These are phyloP conservation scores for Fraxinus velutina DNA, from an alignment of 305 asterid genomes.

Conservation along the genomic window DNA sequence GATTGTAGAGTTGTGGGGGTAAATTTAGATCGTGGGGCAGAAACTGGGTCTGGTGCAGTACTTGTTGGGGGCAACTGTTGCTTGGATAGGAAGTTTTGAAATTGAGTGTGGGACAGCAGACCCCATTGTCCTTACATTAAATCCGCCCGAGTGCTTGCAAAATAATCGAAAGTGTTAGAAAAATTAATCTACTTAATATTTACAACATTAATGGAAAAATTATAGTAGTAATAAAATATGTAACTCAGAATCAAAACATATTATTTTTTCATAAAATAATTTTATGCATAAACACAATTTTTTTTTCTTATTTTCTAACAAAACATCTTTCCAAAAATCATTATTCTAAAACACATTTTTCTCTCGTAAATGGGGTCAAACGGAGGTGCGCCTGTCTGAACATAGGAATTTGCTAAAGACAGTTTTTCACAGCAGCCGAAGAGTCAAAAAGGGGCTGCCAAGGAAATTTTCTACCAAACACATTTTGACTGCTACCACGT, in stretches of 20 bases:
- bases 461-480: background rate
- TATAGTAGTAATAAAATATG: background rate
- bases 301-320: too few species aligned
- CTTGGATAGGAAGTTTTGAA: too few species aligned
- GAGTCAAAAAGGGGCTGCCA: background rate
- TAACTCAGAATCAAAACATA: background rate
- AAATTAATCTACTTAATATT: background rate
- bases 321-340: too few species aligned
- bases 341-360: too few species aligned
- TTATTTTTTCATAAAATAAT: background rate
- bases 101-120: too few species aligned
- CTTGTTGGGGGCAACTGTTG: too few species aligned
- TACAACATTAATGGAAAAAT: background rate
- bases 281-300: too few species aligned
- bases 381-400: background rate
- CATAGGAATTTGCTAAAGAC: background rate
- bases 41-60: too few species aligned
- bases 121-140: too few species aligned
- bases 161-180: background rate
- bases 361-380: too few species aligned
- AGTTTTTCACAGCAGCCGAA: background rate
- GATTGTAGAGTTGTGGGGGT: too few species aligned
- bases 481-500: background rate
- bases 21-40: too few species aligned
- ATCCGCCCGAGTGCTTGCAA: background rate